A percentile compares a stretch with the other conserved stretches of the same genome.
Conservation (phyloP, 305 asterid genomes). For the Fraxinus baroniana region DNA sequence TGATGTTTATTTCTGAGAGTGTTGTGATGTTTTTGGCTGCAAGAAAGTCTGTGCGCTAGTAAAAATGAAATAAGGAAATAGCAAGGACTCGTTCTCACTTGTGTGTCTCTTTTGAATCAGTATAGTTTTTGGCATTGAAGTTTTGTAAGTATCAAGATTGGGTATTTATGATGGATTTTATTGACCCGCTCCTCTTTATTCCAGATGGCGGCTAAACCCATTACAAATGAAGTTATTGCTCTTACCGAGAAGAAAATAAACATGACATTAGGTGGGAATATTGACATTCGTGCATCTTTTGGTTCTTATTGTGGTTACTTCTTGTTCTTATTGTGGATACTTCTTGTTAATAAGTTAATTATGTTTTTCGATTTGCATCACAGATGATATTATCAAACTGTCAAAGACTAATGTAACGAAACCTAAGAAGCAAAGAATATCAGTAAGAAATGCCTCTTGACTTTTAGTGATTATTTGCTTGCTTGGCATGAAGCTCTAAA, state of each 20-base stretch:
- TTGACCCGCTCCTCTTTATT: neutral
- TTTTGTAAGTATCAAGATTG: neutral
- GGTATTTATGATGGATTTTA: neutral
- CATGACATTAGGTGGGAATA: slow-evolving; percentile 67
- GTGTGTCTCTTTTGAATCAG: neutral
- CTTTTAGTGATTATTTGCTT: neutral
- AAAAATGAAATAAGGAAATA: neutral
- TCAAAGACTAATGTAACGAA: slow-evolving; percentile 40
- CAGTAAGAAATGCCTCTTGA: slow-evolving; percentile 38
- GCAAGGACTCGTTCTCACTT: neutral
- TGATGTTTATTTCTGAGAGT: neutral
- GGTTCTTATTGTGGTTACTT: neutral
- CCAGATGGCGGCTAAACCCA: slow-evolving; percentile 69
- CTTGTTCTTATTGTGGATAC: too few species aligned
- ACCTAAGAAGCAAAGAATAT: slow-evolving; percentile 61
- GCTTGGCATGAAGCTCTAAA: neutral
- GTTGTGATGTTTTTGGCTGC: neutral
- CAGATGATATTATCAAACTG: slow-evolving; percentile 89
- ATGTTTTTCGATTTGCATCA: slow-evolving; percentile 5
- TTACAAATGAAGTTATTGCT: slow-evolving; percentile 65
- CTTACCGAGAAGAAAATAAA: slow-evolving; percentile 92
- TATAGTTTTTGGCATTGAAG: neutral
- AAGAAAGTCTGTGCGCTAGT: neutral
- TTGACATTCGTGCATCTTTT: neutral
- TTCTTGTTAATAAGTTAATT: slow-evolving; percentile 12